Base-by-base conservation (phyloP, 2,329 filamentous ascomycete species). In the Monilinia fructigena region DNA sequence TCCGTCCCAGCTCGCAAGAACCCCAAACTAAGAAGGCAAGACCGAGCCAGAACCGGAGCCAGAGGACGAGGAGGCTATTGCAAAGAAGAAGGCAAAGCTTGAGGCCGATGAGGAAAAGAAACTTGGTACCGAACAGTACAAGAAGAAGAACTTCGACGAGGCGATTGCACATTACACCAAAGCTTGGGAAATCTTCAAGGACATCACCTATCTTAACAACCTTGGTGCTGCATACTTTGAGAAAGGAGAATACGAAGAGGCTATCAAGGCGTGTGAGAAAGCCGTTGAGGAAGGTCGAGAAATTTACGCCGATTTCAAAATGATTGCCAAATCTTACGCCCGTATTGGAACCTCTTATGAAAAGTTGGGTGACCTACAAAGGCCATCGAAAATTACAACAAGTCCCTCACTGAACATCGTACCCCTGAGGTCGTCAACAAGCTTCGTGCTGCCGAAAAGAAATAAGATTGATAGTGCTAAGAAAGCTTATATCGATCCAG, bases 201-300 rank as follows among this genome's bases (percentile, higher is more conserved):
- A 99, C 75, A 96, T 99, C 75, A 95, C 94, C 20, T 99, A 99
- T 80, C 85, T 98, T 68, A 99, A 96, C 82, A 99, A 99, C 80
- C 85, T 96, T 42, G 92, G 93, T 68, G 95, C 95, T 4, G 95
- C 94, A 68, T 87, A 96, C 75, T 98, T 93, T 74, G 95, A 99
- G 79, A 97, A 98, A 83, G 93, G 93, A 66, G 95, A 98, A 77
- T 96, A 91, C 78, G 86, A 96, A 75, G 90, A 89, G 67, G 89
- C 90, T 72, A 93, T 99, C 70, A 91, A 96, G 74, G 82, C 89
- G 20, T 99, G 95, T 81, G 88, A 91, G 74, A 87, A 92, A 80
- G 95, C 96, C 14, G 86, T 97, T 64, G 90, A 96, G 72, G 90
- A 98, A 78, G 95, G 95, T 66, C 92, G 95, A 67, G 85, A 90